A percentile compares a stretch with the other conserved stretches of the same genome.
phyloP scores from a whole-genome alignment of 495 filamentous ascomycete genomes.

The Ramalina intermedia region DNA sequence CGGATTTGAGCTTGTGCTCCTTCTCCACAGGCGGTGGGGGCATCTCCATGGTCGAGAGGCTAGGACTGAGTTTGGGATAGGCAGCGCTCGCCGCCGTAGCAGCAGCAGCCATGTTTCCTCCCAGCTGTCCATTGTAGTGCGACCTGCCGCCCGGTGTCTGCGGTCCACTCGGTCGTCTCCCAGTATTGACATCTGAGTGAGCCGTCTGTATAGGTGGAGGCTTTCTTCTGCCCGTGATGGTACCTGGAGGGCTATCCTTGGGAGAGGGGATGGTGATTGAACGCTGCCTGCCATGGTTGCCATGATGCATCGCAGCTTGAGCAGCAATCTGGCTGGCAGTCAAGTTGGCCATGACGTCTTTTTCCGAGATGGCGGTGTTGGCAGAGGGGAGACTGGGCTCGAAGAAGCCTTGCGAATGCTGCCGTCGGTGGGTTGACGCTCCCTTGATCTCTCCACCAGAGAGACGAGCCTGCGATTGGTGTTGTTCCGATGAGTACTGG shows the following conservation, averaged over 20 bases:
- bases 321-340: conserved; percentile 80
- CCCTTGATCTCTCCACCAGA: conserved; percentile 14
- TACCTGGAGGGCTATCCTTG: conserved; percentile 24
- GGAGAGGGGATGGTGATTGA: conserved; percentile 50
- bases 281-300: conserved; percentile 49
- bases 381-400: conserved; percentile 72
- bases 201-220: conserved; percentile 41
- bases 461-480: conserved; percentile 17
- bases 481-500: conserved; percentile 26
- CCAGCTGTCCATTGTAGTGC: conserved; percentile 53
- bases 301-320: conserved; percentile 74
- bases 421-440: conserved; percentile 32
- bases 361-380: conserved; percentile 39
- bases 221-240: conserved; percentile 32
- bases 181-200: conserved; percentile 20
- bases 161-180: conserved; percentile 27
- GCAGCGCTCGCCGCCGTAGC: conserved; percentile 74
- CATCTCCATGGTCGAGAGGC: conserved; percentile 19
- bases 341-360: conserved; percentile 31
- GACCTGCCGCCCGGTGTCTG: conserved; percentile 22
- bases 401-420: conserved; percentile 78
- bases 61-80: conserved; percentile 51
- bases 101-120: conserved; percentile 53
- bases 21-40: conserved; percentile 24
- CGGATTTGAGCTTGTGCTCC: conserved; percentile 53